A percentile compares a stretch with the other conserved stretches of the same genome.
Evolutionary conservation across 371 early-diverging fungal genomes (phyloP).

Genomic region (Coemansia sp.): DNA sequence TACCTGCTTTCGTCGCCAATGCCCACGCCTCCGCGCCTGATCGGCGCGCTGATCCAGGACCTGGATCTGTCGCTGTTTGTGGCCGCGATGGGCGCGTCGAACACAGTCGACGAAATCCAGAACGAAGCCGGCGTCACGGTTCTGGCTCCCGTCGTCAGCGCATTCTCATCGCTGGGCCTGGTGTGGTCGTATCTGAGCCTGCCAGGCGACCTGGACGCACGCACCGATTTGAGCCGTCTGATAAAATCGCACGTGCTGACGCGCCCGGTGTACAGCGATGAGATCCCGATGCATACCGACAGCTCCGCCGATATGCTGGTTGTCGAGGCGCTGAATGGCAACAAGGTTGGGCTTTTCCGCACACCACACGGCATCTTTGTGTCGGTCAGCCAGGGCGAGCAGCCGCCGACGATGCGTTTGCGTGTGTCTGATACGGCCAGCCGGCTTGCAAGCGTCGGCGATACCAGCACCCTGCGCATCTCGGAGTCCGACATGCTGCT

Average conservation of each 20-base stretch:
- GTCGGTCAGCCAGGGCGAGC: slow-evolving; percentile 11
- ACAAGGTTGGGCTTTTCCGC: slow-evolving; percentile 45
- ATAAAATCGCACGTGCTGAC: slow-evolving; percentile 45
- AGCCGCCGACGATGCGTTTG: neutral
- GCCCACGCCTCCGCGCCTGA: slow-evolving; percentile 47
- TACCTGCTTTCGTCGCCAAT: slow-evolving; percentile 49
- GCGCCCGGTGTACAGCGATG: slow-evolving; percentile 49
- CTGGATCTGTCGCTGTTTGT: slow-evolving; percentile 51
- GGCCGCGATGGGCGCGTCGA: slow-evolving; percentile 53
- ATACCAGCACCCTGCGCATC: slow-evolving; percentile 22
- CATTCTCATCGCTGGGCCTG: slow-evolving; percentile 47
- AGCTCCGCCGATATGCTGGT: slow-evolving; percentile 24
- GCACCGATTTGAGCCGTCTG: slow-evolving; percentile 40
- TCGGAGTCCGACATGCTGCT: slow-evolving; percentile 44
- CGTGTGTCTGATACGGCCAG: neutral
- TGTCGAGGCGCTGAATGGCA: slow-evolving; percentile 48
- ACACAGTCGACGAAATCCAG: slow-evolving; percentile 44
- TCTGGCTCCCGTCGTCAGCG: slow-evolving; percentile 37
- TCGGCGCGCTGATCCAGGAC: slow-evolving; percentile 41
- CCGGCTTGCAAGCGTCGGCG: slow-evolving; percentile 15
- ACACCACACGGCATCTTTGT: slow-evolving; percentile 41
- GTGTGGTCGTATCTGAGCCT: slow-evolving; percentile 50
- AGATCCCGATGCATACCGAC: slow-evolving; percentile 41
- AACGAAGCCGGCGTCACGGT: slow-evolving; percentile 40
- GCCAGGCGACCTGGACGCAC: slow-evolving; percentile 46